Evolutionary conservation across 495 filamentous ascomycete genomes (phyloP), one percentile per base, ranked within the genome.

Genomic region (Glutinoglossum americanum): DNA sequence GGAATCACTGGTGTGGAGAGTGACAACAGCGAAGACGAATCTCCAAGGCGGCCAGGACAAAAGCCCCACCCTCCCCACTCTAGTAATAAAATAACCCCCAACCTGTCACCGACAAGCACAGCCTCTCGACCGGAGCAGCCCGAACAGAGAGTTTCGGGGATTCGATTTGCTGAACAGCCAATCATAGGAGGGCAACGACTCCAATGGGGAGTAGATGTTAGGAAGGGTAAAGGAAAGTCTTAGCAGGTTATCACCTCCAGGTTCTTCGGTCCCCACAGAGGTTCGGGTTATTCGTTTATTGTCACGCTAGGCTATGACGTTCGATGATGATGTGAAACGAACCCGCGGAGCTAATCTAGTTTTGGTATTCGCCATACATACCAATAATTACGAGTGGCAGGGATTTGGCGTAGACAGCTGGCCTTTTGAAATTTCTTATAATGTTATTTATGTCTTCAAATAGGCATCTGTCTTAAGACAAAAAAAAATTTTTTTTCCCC

Each of bases 21-120:
- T 26, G 32, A 60, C 15, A 57, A 35, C n/a, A 44, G 39, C 44
- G 57, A 60, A 19, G 49, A 59, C 30, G 59, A 60, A 21, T 53
- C 23, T 53, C 7, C 11, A 53, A 30, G 23, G 26, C 25, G 6
- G 30, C 19, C 6, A 28, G 49, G 49, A 30, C 23, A 10, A 30
- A 53, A 1, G 11, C 26, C 23, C 2, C 49, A 10, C 17, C 26
- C 23, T 5, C 17, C 49, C 4, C 49, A 27, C 5, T 27, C 49
- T 3, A n/a, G 21, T 25, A 13, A n/a, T 25, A 39, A 39, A 4
- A 3, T n/a, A 2, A 10, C 41, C 4, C 41, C 41, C 10, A 4
- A 5, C 41, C 19, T 23, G n/a, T 23, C n/a, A 5, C 19, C 41
- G 41, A 45, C 41, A 23, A 3, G 1, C 17, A 21, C 41, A 21